Evolutionary conservation across 1,139 yeast genomes (phyloP), one percentile per base, ranked within the genome.

Genomic region (Candida dubliniensis): DNA sequence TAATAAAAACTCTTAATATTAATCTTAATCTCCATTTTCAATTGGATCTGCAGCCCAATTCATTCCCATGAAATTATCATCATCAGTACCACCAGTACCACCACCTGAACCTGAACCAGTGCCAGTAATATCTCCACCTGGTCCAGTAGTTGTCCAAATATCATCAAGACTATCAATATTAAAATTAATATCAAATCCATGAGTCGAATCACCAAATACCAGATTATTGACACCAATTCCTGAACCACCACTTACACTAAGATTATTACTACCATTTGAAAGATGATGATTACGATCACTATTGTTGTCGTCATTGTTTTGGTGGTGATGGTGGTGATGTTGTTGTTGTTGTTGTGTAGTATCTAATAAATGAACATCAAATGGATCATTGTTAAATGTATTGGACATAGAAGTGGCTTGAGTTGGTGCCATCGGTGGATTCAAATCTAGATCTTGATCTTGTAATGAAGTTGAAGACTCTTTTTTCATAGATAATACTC

Each of bases 11-110:
- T 18, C 23, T 5, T 18, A n/a, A n/a, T n/a, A n/a, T n/a, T n/a
- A n/a, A n/a, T n/a, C n/a, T 31, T 40, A 57, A 12, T 58, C 67
- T n/a, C 57, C 69, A 38, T 69, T 67, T 51, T 74, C 79, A 40
- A 73, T 70, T 3, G 77, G 71, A 53, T 73, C 79, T 18, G 72
- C 79, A 44, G 74, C 77, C 84, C 84, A 79, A 52, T 67, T 73
- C 55, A 77, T 76, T 11, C 72, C 76, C 34, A 65, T 69, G 29
- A 71, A 68, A 13, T 68, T 63, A 50, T 71, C 77, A 47, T 58
- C 67, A 47, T 58, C 67, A 56, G 63, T 65, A 23, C 55, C 63
- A 25, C 54, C 57, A 40, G 65, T 69, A 29, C 54, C 59, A 26
- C 42, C 43, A 3, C 43, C 46, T 24, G 69, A 76, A 44, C 64